phyloP scores from a whole-genome alignment of 768 basidiomycete genomes.

The Megacollybia marginata region DNA sequence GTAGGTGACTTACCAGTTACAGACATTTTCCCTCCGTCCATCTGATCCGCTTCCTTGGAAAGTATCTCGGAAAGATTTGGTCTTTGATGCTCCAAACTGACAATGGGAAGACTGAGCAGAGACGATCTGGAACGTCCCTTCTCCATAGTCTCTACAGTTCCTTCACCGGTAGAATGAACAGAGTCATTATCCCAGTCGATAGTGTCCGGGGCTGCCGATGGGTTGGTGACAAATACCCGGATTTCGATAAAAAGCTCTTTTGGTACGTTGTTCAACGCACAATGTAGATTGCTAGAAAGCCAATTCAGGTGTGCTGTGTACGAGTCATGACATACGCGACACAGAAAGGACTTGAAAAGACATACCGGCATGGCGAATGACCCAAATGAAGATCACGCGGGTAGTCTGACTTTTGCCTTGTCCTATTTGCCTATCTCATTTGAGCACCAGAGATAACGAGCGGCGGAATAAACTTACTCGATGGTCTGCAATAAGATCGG shows the following conservation, averaged over 20 bases:
- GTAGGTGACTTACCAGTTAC: neutral
- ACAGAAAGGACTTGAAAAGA: neutral
- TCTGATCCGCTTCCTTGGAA: neutral
- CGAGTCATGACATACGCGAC: neutral
- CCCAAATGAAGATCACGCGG: constrained; percentile 1
- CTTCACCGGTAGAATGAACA: neutral
- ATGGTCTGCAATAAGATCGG: constrained; percentile 12
- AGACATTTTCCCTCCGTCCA: neutral
- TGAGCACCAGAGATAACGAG: neutral
- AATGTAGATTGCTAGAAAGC: neutral
- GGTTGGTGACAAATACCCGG: neutral
- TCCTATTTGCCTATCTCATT: neutral
- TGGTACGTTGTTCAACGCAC: neutral
- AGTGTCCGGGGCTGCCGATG: neutral
- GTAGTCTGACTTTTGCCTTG: neutral
- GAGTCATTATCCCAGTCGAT: neutral
- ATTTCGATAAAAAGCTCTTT: neutral
- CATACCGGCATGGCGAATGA: neutral
- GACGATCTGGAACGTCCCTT: neutral
- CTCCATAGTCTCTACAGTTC: neutral
- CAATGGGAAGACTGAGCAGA: neutral
- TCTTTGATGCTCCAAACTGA: neutral
- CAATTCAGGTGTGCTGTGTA: neutral
- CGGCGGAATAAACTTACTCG: neutral
- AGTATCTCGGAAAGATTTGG: neutral